Percentiles rank a stretch among this genome's conserved stretches.
Evolutionary conservation across 2,329 filamentous ascomycete genomes (phyloP).

Genomic region (Colletotrichum tofieldiae): DNA sequence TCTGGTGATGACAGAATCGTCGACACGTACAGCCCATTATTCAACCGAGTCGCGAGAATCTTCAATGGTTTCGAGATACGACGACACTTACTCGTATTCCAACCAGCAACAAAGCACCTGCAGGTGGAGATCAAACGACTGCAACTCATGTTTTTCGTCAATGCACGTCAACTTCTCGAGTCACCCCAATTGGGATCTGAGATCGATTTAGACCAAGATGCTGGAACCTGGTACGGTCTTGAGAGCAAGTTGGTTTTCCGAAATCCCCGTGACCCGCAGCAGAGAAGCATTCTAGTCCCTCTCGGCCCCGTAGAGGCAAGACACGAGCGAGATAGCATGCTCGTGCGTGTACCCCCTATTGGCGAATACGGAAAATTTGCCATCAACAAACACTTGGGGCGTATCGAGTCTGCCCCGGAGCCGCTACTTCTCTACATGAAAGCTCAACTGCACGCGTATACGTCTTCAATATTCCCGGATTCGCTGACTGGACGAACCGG

Average conservation of each 20-base stretch:
- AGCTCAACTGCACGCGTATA: constrained; percentile 72
- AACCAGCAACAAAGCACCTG: constrained; percentile 55
- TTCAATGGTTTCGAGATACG: constrained; percentile 67
- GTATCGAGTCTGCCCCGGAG: constrained; percentile 72
- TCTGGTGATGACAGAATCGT: constrained; percentile 56
- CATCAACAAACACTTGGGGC: constrained; percentile 69
- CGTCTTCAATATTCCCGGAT: constrained; percentile 72
- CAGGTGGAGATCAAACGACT: constrained; percentile 67
- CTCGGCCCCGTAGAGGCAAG: constrained; percentile 53
- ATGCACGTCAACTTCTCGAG: constrained; percentile 56
- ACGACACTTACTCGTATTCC: constrained; percentile 61
- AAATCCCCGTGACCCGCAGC: constrained; percentile 55
- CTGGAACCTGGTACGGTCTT: constrained; percentile 73
- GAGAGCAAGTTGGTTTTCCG: constrained; percentile 71
- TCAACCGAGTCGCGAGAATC: constrained; percentile 56
- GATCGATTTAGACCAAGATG: constrained; percentile 71
- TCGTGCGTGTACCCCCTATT: constrained; percentile 50
- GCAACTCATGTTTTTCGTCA: constrained; percentile 69
- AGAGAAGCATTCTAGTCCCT: constrained; percentile 70
- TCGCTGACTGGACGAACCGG: constrained; percentile 72
- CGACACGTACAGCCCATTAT: constrained; percentile 63
- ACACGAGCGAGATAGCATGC: constrained; percentile 38
- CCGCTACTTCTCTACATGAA: constrained; percentile 69
- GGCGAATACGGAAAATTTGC: constrained; percentile 64
- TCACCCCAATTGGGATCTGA: constrained; percentile 65